These are phyloP conservation scores for Sicyos baderoa DNA, from an alignment of 306 rosid species.

Conservation along the genomic window DNA sequence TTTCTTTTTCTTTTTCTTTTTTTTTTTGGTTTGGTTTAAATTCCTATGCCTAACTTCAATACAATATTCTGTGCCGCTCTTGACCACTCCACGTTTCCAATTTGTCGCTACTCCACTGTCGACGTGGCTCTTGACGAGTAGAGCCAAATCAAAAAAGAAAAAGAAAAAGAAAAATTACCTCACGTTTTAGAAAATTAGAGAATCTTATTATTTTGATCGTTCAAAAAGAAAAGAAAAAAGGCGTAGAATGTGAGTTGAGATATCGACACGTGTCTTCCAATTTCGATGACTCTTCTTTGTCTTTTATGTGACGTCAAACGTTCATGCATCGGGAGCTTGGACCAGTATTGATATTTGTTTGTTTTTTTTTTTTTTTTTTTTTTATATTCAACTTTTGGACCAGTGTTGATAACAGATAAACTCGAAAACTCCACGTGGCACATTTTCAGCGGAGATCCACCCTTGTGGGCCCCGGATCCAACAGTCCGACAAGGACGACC, in stretches of 20 bases:
- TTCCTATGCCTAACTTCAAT: no score
- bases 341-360: not conserved
- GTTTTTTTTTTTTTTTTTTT: no score
- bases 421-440: not conserved
- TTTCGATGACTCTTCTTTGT: conserved; percentile 14
- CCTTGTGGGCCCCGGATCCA: not conserved
- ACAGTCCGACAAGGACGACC: conserved; percentile 21
- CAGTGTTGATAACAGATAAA: conserved; percentile 7
- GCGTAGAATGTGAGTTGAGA: not conserved
- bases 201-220: not conserved
- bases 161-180: no score
- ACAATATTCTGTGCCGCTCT: not conserved
- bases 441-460: not conserved
- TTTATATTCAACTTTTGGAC: not conserved
- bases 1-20: no score
- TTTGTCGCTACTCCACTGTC: conserved; percentile 7
- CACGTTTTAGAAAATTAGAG: not conserved
- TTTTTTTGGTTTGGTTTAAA: no score
- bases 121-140: conserved; percentile 10
- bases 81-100: not conserved
- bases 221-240: not conserved
- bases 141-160: no score
- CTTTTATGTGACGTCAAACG: conserved; percentile 4
- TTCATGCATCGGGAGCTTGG: conserved; percentile 21
- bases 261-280: conserved; percentile 6